phyloP scores from a whole-genome alignment of 106 monocot species.

The Apostasia shenzhenica region DNA sequence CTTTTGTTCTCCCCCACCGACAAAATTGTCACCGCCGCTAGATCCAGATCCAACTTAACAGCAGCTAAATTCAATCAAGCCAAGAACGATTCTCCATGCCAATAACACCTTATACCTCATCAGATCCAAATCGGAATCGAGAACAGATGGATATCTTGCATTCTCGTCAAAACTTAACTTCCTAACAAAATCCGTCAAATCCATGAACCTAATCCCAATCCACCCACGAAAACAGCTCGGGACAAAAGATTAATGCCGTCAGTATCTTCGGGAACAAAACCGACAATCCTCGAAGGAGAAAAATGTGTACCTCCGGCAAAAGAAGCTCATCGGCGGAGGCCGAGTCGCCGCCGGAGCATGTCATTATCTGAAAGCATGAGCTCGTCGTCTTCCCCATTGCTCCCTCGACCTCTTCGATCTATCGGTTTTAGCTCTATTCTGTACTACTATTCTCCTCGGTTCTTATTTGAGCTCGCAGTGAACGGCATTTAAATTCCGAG shows the following conservation, averaged over 20 bases:
- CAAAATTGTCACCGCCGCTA: too few relatives aligned
- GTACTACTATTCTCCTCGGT: too few relatives aligned
- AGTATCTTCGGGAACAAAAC: too few relatives aligned
- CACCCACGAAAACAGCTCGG: background rate
- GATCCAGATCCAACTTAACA: too few relatives aligned
- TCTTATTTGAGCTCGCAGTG: too few relatives aligned
- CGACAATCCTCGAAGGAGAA: background rate
- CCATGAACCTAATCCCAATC: background rate
- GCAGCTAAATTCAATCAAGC: too few relatives aligned
- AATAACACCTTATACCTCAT: too few relatives aligned
- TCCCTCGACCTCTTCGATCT: background rate
- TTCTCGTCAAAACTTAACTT: background rate
- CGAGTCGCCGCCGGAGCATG: background rate
- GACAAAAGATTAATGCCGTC: background rate
- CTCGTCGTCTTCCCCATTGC: background rate
- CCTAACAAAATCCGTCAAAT: background rate
- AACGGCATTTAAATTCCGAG: too few relatives aligned
- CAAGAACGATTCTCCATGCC: too few relatives aligned
- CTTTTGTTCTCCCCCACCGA: background rate
- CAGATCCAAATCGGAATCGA: background rate
- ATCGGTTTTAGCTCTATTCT: too few relatives aligned
- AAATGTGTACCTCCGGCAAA: background rate
- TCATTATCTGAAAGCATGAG: constrained; percentile 1
- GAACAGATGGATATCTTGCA: background rate
- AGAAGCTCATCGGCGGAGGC: background rate